These are phyloP conservation scores for Chaetothyriales sp. DNA, from an alignment of 2,329 filamentous ascomycete species.

Conservation along the genomic window DNA sequence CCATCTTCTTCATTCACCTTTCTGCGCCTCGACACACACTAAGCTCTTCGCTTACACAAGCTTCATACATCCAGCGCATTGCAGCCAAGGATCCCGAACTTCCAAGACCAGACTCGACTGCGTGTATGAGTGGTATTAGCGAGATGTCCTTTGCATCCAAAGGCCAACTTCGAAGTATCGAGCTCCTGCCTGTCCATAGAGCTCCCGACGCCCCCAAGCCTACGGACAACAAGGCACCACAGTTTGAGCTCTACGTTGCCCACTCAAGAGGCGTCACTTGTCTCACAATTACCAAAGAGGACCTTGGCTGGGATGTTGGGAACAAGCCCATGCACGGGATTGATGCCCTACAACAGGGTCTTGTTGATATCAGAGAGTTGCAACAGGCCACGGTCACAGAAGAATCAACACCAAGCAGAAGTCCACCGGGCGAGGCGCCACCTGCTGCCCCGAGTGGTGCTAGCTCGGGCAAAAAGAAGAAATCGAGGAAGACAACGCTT, in stretches of 20 bases:
- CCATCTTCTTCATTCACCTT: slow-evolving; percentile 90
- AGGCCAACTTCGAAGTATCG: slow-evolving; percentile 75
- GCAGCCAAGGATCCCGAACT: slow-evolving; percentile 57
- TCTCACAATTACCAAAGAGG: slow-evolving; percentile 69
- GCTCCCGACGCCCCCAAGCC: slow-evolving; percentile 38
- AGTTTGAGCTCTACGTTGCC: slow-evolving; percentile 95
- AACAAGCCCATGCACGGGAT: slow-evolving; percentile 73
- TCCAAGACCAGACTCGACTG: slow-evolving; percentile 81
- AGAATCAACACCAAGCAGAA: slow-evolving; percentile 31
- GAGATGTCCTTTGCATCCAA: slow-evolving; percentile 86
- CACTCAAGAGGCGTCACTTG: slow-evolving; percentile 95
- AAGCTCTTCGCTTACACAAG: slow-evolving; percentile 59
- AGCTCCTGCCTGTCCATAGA: slow-evolving; percentile 61
- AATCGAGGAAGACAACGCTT: slow-evolving; percentile 23
- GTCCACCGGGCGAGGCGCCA: slow-evolving; percentile 26
- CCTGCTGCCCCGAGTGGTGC: slow-evolving; percentile 29
- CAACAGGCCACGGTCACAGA: slow-evolving; percentile 27
- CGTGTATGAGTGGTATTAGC: slow-evolving; percentile 90
- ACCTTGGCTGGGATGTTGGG: slow-evolving; percentile 82
- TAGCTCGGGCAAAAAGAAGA: slow-evolving; percentile 26
- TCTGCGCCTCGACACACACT: slow-evolving; percentile 89
- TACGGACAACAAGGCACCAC: slow-evolving; percentile 50
- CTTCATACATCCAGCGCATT: slow-evolving; percentile 69
- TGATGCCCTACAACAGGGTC: slow-evolving; percentile 57
- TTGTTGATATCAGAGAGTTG: slow-evolving; percentile 63